Conservation (phyloP, 495 filamentous ascomycete species). For the Penicillium pancosmium region DNA sequence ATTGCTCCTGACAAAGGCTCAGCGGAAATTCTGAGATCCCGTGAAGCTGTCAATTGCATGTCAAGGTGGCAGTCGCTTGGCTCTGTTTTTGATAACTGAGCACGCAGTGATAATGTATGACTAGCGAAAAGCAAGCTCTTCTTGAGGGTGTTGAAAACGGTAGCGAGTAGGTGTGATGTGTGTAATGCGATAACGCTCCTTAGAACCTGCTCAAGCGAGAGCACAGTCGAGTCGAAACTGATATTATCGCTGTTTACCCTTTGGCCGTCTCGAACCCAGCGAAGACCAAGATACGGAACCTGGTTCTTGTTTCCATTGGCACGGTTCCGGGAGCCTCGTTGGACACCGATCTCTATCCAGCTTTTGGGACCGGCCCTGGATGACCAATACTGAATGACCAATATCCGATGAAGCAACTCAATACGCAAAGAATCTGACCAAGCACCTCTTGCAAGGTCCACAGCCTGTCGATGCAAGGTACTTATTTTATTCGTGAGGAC, state of each 20-base stretch:
- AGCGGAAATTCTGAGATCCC: slow-evolving; percentile 61
- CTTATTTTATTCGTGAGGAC: slow-evolving; percentile 85
- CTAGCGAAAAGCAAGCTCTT: slow-evolving; percentile 59
- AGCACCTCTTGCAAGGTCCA: slow-evolving; percentile 60
- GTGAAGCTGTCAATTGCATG: slow-evolving; percentile 64
- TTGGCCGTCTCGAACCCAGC: slow-evolving; percentile 83
- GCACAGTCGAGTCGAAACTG: slow-evolving; percentile 60
- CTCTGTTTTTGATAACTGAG: slow-evolving; percentile 57
- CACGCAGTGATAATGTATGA: slow-evolving; percentile 53
- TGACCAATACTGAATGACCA: slow-evolving; percentile 90
- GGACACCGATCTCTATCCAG: slow-evolving; percentile 87
- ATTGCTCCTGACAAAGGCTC: slow-evolving; percentile 61
- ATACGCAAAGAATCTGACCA: slow-evolving; percentile 79
- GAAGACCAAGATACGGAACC: slow-evolving; percentile 60
- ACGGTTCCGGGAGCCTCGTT: slow-evolving; percentile 51
- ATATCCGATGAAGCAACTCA: slow-evolving; percentile 72
- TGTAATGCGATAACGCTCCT: slow-evolving; percentile 76
- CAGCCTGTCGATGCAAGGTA: slow-evolving; percentile 75
- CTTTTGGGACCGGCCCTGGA: slow-evolving; percentile 68
- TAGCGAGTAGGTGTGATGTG: slow-evolving; percentile 62
- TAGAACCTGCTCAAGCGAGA: slow-evolving; percentile 74
- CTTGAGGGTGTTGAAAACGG: slow-evolving; percentile 59
- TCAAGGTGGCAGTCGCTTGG: slow-evolving; percentile 67
- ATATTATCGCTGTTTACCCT: slow-evolving; percentile 69
- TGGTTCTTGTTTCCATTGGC: slow-evolving; percentile 15